A percentile compares a stretch with the other conserved stretches of the same genome.
These are phyloP conservation scores for Pythium aristosporum DNA, from an alignment of 352 stramenopile species.

Conservation along the genomic window DNA sequence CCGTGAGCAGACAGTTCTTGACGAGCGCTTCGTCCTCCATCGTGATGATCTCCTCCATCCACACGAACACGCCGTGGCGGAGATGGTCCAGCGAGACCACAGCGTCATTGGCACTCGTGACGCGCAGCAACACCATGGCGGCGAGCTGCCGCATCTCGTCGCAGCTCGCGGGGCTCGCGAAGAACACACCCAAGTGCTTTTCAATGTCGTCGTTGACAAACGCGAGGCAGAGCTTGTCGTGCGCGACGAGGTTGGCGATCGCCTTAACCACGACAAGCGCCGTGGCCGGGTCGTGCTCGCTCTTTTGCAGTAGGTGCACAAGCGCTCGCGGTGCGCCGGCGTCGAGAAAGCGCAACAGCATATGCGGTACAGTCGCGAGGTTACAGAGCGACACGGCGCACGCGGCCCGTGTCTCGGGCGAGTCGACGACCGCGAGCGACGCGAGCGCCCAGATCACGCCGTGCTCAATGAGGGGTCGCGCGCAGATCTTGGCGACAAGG, in stretches of 20 bases:
- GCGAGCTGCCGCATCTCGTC: conserved; percentile 61
- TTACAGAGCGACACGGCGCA: conserved; percentile 81
- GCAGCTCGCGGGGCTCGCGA: conserved; percentile 40
- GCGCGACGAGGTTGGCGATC: conserved; percentile 75
- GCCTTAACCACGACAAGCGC: conserved; percentile 63
- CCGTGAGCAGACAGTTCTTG: conserved; percentile 74
- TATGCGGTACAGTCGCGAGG: conserved; percentile 52
- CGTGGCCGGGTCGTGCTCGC: conserved; percentile 33
- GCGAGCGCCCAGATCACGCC: conserved; percentile 76
- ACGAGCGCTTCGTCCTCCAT: conserved; percentile 75
- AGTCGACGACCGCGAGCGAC: conserved; percentile 64
- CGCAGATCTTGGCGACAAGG: conserved; percentile 62
- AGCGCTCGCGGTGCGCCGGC: conserved; percentile 62
- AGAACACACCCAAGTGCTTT: conserved; percentile 55
- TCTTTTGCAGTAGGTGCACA: conserved; percentile 54
- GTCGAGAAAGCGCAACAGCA: conserved; percentile 68
- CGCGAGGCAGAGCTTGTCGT: conserved; percentile 70
- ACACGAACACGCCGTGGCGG: conserved; percentile 61
- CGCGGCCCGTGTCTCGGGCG: conserved; percentile 46
- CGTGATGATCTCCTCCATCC: conserved; percentile 80
- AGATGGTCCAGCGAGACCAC: conserved; percentile 64
- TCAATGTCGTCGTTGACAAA: conserved; percentile 77
- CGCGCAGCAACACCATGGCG: conserved; percentile 68
- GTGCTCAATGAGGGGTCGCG: conserved; percentile 63
- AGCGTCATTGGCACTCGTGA: conserved; percentile 71